Conservation (phyloP, 106 monocot species). For the Acorus calamus region DNA sequence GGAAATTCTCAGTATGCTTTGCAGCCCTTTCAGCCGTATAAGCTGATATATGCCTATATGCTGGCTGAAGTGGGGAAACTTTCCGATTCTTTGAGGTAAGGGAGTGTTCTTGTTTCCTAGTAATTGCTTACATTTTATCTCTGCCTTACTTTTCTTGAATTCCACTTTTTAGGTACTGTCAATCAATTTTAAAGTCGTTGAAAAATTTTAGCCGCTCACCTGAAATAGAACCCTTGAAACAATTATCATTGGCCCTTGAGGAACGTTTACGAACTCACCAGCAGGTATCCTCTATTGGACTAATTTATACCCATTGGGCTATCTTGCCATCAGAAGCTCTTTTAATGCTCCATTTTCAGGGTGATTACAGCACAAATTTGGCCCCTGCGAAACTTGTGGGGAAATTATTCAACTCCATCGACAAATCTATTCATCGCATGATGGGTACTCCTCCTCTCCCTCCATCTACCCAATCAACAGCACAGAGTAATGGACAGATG, state of each 20-base stretch:
- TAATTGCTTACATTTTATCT: constrained; percentile 3
- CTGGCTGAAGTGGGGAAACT: constrained; percentile 89
- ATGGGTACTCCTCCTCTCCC: constrained; percentile 85
- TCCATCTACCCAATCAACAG: constrained; percentile 51
- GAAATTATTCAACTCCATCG: constrained; percentile 76
- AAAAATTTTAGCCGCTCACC: constrained; percentile 67
- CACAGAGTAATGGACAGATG: constrained; percentile 22
- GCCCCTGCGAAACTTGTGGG: constrained; percentile 84
- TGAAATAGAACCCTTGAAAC: constrained; percentile 80
- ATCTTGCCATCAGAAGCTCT: neutral
- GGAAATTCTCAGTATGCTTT: constrained; percentile 91
- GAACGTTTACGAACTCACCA: constrained; percentile 77
- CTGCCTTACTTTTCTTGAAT: constrained; percentile 4
- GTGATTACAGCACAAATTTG: constrained; percentile 74
- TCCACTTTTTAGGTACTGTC: constrained; percentile 61
- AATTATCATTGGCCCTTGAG: constrained; percentile 63
- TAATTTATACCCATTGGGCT: neutral
- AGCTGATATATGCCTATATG: constrained; percentile 94
- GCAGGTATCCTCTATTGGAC: constrained; percentile 42
- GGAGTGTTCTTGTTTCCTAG: constrained; percentile 4
- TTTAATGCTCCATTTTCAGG: constrained; percentile 25
- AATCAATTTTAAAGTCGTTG: constrained; percentile 66
- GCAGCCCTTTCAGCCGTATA: constrained; percentile 87
- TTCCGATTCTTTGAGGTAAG: constrained; percentile 78
- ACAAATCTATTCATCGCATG: constrained; percentile 78